Evolutionary conservation across 345 rosid genomes (phyloP), one percentile per base, ranked within the genome.

Genomic region (Bretschneidera sinensis): DNA sequence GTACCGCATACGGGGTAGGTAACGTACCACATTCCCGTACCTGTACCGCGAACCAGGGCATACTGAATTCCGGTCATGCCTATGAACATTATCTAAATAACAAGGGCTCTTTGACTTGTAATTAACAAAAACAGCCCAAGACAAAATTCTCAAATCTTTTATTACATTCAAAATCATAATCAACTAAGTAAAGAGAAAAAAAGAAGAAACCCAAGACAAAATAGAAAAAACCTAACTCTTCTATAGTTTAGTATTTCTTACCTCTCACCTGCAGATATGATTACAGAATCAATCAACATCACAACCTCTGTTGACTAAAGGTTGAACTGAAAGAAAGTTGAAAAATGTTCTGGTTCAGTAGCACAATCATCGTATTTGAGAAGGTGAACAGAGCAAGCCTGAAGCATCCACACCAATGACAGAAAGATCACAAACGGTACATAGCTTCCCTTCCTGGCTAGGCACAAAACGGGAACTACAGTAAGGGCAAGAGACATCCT

Each of bases 371-470:
- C 91, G 84, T 21, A 82, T 72, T 73, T 84, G 98, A 48, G 98
- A 72, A n/a, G 89, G 85, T 67, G 96, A 92, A 64, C 98, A 87
- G 5, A 87, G 75, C 81, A 92, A 69, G 39, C 98, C 98, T 1
- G 97, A 92, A 48, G 98, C 97, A 72, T 92, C 97, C 60, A 94
- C 89, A 8, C 98, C 97, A 3, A 92, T 75, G 17, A 81, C 86
- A 9, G 96, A 87, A 64, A 90, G 85, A 71, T 87, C 91, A 70
- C 96, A 87, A 5, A 87, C 94, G 0, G 80, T 51, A 68, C 99
- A 94, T 43, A 87, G 74, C 57, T 78, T 70, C 9, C 96, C 97
- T 74, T 84, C 92, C 63, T 83, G 81, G 70, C 63, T 47, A 21
- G 90, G 96, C 24, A 94, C 92, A 45, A 89, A 94, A 23, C 94